phyloP scores from a whole-genome alignment of 257 asterid genomes.

The Ophiorrhiza pumila region DNA sequence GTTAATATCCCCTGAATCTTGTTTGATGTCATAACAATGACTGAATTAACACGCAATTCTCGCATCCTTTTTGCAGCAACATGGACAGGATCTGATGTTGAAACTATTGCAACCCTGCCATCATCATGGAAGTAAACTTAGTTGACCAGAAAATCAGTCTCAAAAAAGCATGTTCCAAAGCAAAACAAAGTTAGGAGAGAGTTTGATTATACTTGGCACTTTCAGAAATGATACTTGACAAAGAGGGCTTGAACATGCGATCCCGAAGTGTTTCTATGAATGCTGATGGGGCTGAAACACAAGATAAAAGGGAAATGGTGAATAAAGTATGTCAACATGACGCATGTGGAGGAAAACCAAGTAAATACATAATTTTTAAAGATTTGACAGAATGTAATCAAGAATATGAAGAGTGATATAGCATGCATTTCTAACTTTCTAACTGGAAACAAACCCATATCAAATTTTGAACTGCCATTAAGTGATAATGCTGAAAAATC shows the following conservation, averaged over 20 bases:
- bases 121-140: slow-evolving; percentile 24
- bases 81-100: slow-evolving; percentile 74
- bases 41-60: slow-evolving; percentile 79
- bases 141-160: slow-evolving; percentile 14
- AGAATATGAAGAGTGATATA: neutral
- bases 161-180: slow-evolving; percentile 6
- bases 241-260: slow-evolving; percentile 90
- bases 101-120: slow-evolving; percentile 68
- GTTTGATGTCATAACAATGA: slow-evolving; percentile 59
- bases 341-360: neutral
- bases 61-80: slow-evolving; percentile 94
- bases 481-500: too few relatives aligned
- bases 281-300: slow-evolving; percentile 73
- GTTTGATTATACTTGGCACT: slow-evolving; percentile 48
- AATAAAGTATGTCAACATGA: neutral
- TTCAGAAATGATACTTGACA: slow-evolving; percentile 73
- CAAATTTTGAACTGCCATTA: too few relatives aligned
- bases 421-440: neutral
- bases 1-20: slow-evolving; percentile 87
- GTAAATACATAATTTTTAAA: neutral
- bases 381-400: neutral
- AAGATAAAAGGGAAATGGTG: neutral
- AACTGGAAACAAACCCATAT: too few relatives aligned
- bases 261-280: slow-evolving; percentile 87
- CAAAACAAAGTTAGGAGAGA: slow-evolving; percentile 14